Conservation (phyloP, 2,329 filamentous ascomycete genomes). For the Paecilomyces niveus region DNA sequence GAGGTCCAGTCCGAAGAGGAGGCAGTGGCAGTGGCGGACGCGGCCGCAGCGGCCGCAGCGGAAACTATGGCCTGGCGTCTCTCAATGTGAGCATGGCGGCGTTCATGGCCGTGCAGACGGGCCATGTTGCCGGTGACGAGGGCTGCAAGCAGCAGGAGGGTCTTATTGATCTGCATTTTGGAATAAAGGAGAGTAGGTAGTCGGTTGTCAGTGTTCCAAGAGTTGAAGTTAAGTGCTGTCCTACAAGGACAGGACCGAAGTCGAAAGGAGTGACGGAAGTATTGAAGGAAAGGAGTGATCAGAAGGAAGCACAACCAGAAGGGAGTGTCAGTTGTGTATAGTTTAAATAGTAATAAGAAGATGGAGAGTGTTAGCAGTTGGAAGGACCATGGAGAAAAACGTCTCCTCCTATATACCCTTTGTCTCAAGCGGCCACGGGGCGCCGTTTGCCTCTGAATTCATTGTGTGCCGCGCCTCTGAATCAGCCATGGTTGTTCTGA, state of each 20-base stretch:
- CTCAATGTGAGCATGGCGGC: constrained; percentile 9
- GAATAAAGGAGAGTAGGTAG: neutral
- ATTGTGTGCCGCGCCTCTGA: neutral
- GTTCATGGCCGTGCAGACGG: constrained; percentile 11
- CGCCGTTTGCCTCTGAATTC: neutral
- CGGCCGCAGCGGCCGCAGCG: constrained; percentile 1
- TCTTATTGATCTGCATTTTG: constrained; percentile 23
- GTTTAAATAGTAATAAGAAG: neutral
- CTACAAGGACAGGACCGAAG: neutral
- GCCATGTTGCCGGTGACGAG: constrained; percentile 17
- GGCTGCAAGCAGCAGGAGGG: constrained; percentile 24
- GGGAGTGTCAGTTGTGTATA: neutral
- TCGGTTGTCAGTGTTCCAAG: neutral
- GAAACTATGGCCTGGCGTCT: constrained; percentile 10
- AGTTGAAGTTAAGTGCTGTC: no score
- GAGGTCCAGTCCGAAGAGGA: neutral
- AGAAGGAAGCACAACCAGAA: neutral
- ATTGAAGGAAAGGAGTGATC: neutral
- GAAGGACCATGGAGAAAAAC: neutral
- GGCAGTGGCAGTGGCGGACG: neutral
- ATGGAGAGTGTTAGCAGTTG: neutral
- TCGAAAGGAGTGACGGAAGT: neutral
- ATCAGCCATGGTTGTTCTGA: neutral
- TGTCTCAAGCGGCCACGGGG: neutral
- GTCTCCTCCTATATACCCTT: neutral